Evolutionary conservation across 257 asterid species (phyloP).

Genomic region (Dorcoceras hygrometricum): DNA sequence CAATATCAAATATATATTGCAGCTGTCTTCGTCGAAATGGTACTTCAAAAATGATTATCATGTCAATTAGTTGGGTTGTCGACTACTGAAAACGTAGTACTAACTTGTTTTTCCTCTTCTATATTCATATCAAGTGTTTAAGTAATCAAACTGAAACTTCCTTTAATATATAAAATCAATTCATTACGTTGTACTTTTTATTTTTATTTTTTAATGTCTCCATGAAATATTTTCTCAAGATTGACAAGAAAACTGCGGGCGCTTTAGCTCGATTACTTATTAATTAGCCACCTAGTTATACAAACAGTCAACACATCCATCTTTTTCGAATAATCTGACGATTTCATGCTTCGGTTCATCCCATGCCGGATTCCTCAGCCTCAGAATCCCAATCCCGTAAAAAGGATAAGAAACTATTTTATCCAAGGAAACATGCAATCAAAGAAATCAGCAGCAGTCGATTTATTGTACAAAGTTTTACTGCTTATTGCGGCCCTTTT

Average conservation of each 20-base stretch:
- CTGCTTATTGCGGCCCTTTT: constrained; percentile 28
- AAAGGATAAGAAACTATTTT: constrained; percentile 23
- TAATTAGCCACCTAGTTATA: neutral
- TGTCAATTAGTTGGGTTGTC: no score
- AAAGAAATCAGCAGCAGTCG: neutral
- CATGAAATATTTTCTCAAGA: neutral
- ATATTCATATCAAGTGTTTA: no score
- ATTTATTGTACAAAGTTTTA: constrained; percentile 22
- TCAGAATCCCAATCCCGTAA: constrained; percentile 16
- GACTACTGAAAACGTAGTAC: no score
- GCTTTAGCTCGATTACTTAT: neutral
- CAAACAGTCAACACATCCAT: neutral
- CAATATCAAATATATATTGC: no score
- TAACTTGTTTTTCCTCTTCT: neutral
- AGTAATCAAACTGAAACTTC: neutral
- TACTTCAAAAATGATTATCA: no score
- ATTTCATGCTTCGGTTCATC: neutral
- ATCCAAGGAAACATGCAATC: neutral
- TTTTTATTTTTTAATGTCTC: neutral
- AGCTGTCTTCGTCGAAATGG: no score
- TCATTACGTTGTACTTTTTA: no score
- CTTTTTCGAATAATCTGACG: neutral
- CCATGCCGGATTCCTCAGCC: constrained; percentile 24
- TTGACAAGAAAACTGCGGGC: neutral
- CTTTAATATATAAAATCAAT: no score